A percentile compares a stretch with the other conserved stretches of the same genome.
These are phyloP conservation scores for Alternaria ethzedia DNA, from an alignment of 2,329 filamentous ascomycete species.

Conservation along the genomic window DNA sequence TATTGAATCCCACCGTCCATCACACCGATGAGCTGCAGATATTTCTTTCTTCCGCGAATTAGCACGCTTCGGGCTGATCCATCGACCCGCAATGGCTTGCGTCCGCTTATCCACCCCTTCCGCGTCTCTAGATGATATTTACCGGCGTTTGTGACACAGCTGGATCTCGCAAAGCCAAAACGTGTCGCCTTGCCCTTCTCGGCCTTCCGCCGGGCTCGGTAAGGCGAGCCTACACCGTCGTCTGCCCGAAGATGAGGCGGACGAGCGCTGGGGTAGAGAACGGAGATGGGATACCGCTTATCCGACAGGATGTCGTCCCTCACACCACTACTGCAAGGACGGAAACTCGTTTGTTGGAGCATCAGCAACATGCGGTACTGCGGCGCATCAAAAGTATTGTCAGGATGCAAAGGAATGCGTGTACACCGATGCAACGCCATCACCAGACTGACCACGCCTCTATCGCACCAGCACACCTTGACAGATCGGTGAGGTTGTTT, in stretches of 20 bases:
- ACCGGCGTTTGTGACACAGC: conserved; percentile 17
- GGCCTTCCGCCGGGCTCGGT: neutral
- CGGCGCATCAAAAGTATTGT: conserved; percentile 25
- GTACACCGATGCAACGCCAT: conserved; percentile 15
- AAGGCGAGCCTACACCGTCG: conserved; percentile 1
- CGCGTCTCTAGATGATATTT: conserved; percentile 9
- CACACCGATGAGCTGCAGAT: conserved; percentile 23
- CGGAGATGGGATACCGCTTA: conserved; percentile 20
- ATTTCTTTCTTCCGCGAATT: conserved; percentile 21
- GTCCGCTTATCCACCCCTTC: conserved; percentile 22
- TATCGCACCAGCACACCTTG: conserved; percentile 8
- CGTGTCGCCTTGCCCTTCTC: neutral
- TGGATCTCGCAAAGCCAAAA: conserved; percentile 5
- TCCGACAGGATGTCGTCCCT: conserved; percentile 23
- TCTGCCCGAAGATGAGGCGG: conserved; percentile 15
- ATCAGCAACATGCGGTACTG: conserved; percentile 22
- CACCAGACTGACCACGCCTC: conserved; percentile 13
- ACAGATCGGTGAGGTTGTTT: conserved; percentile 23
- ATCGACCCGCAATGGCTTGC: conserved; percentile 22
- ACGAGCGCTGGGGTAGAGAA: conserved; percentile 27
- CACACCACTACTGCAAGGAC: conserved; percentile 31
- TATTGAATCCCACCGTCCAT: conserved; percentile 13
- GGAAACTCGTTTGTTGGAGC: conserved; percentile 27
- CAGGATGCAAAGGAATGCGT: conserved; percentile 26
- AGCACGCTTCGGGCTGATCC: conserved; percentile 16